Percentiles rank a stretch among this genome's conserved stretches.
Conservation (phyloP, 2,329 filamentous ascomycete genomes). For the Hymenoscyphus fraxineus region DNA sequence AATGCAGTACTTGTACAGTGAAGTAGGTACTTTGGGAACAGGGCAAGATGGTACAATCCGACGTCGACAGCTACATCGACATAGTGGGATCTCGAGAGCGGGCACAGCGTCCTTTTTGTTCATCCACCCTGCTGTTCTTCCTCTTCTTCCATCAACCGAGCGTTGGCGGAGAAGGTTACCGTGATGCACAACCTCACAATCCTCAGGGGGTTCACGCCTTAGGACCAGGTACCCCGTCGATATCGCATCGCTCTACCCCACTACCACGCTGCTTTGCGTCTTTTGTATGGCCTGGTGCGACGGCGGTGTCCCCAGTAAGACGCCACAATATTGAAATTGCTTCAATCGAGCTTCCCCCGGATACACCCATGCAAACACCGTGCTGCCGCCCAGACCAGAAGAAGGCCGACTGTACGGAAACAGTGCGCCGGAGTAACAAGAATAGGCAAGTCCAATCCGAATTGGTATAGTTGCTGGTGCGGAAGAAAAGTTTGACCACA, state of each 20-base stretch:
- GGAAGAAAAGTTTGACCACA: too few relatives aligned
- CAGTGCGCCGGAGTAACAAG: background rate
- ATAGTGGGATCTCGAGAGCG: background rate
- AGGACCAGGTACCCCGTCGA: background rate
- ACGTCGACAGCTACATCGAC: background rate
- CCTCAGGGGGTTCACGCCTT: background rate
- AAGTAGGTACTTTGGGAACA: background rate
- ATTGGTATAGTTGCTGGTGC: too few relatives aligned
- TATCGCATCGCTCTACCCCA: background rate
- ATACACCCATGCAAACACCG: background rate
- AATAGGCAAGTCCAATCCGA: background rate
- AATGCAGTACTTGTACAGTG: background rate
- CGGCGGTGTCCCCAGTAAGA: background rate
- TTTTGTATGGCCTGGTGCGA: too few relatives aligned
- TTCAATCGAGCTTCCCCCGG: conserved; percentile 1
- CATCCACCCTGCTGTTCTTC: background rate
- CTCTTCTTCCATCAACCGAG: background rate
- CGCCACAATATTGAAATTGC: conserved; percentile 3
- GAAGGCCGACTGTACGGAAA: background rate
- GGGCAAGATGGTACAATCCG: background rate
- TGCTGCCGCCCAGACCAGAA: background rate
- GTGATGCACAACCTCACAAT: background rate
- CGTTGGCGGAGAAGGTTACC: background rate
- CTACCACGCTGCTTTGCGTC: too few relatives aligned
- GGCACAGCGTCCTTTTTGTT: background rate